Evolutionary conservation across 164 flowering plant species (phyloP).

Genomic region (Liriodendron chinense): DNA sequence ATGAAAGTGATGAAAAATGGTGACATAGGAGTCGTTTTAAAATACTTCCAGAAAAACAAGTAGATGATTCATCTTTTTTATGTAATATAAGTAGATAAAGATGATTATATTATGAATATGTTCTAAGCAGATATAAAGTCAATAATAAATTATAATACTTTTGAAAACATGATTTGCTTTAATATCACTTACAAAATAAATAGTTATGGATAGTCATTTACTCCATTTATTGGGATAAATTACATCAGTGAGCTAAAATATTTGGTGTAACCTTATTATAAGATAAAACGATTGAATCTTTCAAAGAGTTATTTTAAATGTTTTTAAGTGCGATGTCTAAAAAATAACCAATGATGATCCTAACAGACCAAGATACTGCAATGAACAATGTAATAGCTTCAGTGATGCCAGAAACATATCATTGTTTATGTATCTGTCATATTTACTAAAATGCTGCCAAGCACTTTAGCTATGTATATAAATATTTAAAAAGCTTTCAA

Average conservation of each 20-base stretch:
- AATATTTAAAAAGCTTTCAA: background rate
- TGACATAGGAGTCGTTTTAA: background rate
- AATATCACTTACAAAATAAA: conserved; percentile 11
- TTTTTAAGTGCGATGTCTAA: conserved; percentile 17
- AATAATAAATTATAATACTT: conserved; percentile 9
- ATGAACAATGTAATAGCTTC: conserved; percentile 19
- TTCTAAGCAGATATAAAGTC: conserved; percentile 20
- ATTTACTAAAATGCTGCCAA: conserved; percentile 7
- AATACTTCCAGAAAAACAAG: conserved; percentile 8
- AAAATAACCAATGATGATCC: conserved; percentile 11
- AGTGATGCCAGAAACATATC: conserved; percentile 13
- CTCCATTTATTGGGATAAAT: conserved; percentile 21
- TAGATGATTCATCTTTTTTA: conserved; percentile 14
- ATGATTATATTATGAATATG: conserved; percentile 9
- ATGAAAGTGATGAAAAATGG: background rate
- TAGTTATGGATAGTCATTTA: conserved; percentile 13
- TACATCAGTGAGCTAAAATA: conserved; percentile 15
- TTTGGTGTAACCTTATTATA: conserved; percentile 17
- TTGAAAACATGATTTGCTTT: conserved; percentile 20
- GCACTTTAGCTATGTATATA: conserved; percentile 9
- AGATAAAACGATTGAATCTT: conserved; percentile 14
- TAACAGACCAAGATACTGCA: conserved; percentile 14
- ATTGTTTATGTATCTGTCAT: conserved; percentile 18
- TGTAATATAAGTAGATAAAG: conserved; percentile 14
- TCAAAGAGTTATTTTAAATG: conserved; percentile 18